These are phyloP conservation scores for Pyricularia sp. DNA, from an alignment of 2,329 filamentous ascomycete genomes.

Conservation along the genomic window DNA sequence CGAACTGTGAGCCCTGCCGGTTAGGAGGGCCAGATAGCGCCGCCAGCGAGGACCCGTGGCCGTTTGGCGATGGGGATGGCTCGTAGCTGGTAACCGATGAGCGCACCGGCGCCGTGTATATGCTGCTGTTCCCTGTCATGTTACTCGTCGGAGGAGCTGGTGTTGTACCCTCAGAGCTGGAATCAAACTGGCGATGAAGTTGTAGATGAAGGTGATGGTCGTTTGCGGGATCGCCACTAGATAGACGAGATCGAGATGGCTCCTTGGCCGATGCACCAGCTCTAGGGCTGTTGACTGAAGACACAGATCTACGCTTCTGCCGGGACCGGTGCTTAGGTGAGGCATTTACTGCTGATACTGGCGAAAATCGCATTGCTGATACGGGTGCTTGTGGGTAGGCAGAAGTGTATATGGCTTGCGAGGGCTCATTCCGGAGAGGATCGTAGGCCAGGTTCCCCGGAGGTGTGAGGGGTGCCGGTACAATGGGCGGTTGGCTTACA, in stretches of 20 bases:
- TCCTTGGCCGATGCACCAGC: background rate
- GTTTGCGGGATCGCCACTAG: background rate
- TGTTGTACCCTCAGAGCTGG: background rate
- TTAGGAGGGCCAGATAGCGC: conserved; percentile 14
- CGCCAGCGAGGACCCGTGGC: conserved; percentile 28
- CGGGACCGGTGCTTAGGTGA: background rate
- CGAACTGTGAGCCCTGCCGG: background rate
- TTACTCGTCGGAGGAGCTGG: background rate
- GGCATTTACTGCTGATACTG: conserved; percentile 13
- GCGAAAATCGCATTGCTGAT: conserved; percentile 32
- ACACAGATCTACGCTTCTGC: conserved; percentile 6
- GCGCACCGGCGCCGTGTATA: conserved; percentile 12
- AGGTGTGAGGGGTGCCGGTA: conserved; percentile 26
- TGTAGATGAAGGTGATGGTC: background rate
- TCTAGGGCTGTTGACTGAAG: background rate
- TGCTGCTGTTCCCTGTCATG: background rate
- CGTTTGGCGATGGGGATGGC: conserved; percentile 18
- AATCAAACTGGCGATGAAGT: background rate
- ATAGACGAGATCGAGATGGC: background rate
- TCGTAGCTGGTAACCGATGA: conserved; percentile 27
- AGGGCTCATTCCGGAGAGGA: conserved; percentile 40
- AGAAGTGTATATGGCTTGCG: conserved; percentile 38
- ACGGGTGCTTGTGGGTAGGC: conserved; percentile 35
- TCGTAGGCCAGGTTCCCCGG: conserved; percentile 49
- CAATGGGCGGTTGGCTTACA: conserved; percentile 14